Conservation (phyloP, 31 red algal genomes). For the Endocladia muricata region DNA sequence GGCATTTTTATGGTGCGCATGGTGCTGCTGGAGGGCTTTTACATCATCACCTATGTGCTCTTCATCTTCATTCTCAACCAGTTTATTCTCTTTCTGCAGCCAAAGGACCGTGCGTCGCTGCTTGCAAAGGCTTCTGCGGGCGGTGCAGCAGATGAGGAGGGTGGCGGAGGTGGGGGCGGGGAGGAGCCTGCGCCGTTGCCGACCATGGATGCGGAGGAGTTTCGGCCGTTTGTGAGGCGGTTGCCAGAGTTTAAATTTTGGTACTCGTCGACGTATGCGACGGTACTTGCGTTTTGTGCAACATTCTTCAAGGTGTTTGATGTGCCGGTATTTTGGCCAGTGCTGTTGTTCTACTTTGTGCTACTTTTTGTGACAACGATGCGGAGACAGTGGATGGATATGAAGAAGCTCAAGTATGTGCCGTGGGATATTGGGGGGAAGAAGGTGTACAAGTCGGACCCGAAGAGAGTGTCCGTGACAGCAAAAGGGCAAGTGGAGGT, state of each 20-base stretch:
- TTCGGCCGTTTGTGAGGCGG: constrained; percentile 90
- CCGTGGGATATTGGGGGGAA: constrained; percentile 90
- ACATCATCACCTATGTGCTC: constrained; percentile 89
- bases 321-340: constrained; percentile 92
- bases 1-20: constrained; percentile 62
- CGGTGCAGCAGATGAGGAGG: not conserved
- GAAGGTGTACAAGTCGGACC: constrained; percentile 69
- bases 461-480: constrained; percentile 49
- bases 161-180: not conserved
- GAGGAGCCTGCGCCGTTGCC: constrained; percentile 24
- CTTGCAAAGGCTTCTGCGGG: constrained; percentile 34
- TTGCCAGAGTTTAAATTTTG: constrained; percentile 98
- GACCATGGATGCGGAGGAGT: constrained; percentile 58
- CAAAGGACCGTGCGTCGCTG: constrained; percentile 69
- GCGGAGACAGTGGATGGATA: constrained; percentile 82
- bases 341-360: constrained; percentile 87
- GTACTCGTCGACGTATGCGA: constrained; percentile 60
- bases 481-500: constrained; percentile 1
- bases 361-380: constrained; percentile 87
- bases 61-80: constrained; percentile 93
- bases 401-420: constrained; percentile 86
- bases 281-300: constrained; percentile 47
- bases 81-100: constrained; percentile 92
- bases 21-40: constrained; percentile 78
- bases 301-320: constrained; percentile 77